Percentiles rank a stretch among this genome's conserved stretches.
Evolutionary conservation across 345 rosid genomes (phyloP).

Genomic region (Populus simonii): DNA sequence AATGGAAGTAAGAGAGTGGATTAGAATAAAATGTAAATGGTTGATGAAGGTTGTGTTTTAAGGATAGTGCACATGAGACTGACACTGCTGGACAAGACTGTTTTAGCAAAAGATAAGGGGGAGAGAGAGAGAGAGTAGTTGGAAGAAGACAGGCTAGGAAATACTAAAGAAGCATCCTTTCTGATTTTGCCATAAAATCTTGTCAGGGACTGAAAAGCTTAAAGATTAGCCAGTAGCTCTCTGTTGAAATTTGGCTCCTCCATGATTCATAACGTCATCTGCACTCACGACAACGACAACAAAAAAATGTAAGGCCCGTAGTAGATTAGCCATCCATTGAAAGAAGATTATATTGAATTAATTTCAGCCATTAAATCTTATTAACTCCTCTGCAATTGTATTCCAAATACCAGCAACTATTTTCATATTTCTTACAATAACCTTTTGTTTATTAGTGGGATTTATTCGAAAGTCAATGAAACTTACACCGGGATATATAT

Average conservation of each 20-base stretch:
- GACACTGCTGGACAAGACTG: constrained; percentile 28
- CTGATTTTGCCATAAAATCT: constrained; percentile 13
- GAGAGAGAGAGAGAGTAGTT: background rate
- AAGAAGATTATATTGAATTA: background rate
- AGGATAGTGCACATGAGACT: constrained; percentile 41
- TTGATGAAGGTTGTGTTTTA: constrained; percentile 22
- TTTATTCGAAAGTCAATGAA: background rate
- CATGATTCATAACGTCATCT: too few species aligned
- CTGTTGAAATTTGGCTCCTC: background rate
- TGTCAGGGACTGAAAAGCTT: constrained; percentile 8
- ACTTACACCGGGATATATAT: background rate
- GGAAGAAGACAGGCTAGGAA: background rate
- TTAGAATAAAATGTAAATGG: constrained; percentile 20
- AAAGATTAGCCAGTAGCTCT: background rate
- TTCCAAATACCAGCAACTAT: background rate
- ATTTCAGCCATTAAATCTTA: background rate
- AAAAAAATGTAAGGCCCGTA: background rate
- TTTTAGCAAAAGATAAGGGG: constrained; percentile 23
- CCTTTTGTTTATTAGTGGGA: background rate
- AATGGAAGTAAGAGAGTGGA: constrained; percentile 12
- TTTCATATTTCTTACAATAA: background rate
- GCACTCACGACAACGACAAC: background rate
- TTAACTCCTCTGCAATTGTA: background rate
- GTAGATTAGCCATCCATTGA: background rate
- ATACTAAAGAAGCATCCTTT: background rate